Evolutionary conservation across 805 yeast genomes (phyloP).

Genomic region (Zygosaccharomyces pseudorouxii): DNA sequence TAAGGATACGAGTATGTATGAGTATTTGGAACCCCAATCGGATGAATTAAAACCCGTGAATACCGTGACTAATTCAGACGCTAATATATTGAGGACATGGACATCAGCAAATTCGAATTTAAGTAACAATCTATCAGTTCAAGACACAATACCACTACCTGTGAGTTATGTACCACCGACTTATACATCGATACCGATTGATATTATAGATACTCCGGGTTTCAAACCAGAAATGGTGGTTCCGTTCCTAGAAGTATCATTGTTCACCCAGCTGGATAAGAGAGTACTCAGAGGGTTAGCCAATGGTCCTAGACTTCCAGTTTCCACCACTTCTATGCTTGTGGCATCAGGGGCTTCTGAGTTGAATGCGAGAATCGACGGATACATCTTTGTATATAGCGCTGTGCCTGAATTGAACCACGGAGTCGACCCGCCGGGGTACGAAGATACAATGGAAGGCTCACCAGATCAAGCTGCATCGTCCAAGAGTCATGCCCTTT

Average conservation of each 20-base stretch:
- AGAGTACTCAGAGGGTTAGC: constrained; percentile 59
- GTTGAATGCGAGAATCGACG: constrained; percentile 69
- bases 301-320: constrained; percentile 56
- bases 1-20: constrained; percentile 13
- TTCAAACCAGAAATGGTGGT: constrained; percentile 62
- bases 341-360: constrained; percentile 80
- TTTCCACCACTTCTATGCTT: constrained; percentile 59
- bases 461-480: constrained; percentile 9
- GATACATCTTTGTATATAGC: constrained; percentile 64
- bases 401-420: constrained; percentile 54
- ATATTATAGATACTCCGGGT: constrained; percentile 71
- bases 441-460: constrained; percentile 34
- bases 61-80: constrained; percentile 16
- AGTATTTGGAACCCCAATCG: constrained; percentile 8
- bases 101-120: constrained; percentile 2
- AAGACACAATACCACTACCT: constrained; percentile 13
- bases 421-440: constrained; percentile 49
- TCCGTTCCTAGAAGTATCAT: constrained; percentile 70
- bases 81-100: constrained; percentile 15
- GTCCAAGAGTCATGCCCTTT: constrained; percentile 9
- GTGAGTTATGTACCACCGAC: constrained; percentile 44
- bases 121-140: background rate
- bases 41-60: constrained; percentile 5
- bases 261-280: constrained; percentile 56
- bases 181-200: constrained; percentile 57